These are phyloP conservation scores for Acidomyces sp. DNA, from an alignment of 495 filamentous ascomycete species.

Conservation along the genomic window DNA sequence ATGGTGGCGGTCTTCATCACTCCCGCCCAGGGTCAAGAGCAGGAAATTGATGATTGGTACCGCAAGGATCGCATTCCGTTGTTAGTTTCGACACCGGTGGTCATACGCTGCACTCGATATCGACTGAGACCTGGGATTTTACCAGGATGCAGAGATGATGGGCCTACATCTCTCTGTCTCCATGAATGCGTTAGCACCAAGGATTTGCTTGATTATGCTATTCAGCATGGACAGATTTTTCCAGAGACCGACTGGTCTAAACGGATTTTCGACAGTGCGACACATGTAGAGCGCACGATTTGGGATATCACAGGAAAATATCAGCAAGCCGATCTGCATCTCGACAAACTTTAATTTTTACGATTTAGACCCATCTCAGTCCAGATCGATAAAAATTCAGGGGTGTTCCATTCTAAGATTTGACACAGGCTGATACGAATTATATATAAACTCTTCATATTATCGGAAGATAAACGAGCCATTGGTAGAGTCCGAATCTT, in stretches of 20 bases:
- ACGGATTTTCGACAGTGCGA: constrained; percentile 4
- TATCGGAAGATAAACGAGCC: no score
- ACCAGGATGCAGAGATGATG: constrained; percentile 1
- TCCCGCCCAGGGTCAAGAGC: constrained; percentile 4
- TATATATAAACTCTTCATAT: no score
- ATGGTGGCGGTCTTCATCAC: constrained; percentile 5
- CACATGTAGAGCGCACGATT: constrained; percentile 5
- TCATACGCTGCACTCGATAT: constrained; percentile 8
- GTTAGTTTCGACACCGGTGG: constrained; percentile 1
- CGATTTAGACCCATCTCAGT: no score
- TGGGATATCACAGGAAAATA: constrained; percentile 9
- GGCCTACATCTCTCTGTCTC: not conserved
- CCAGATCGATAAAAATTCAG: no score
- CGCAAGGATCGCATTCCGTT: constrained; percentile 4
- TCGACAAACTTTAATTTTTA: constrained; percentile 7
- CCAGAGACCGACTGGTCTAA: constrained; percentile 9
- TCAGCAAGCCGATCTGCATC: not conserved
- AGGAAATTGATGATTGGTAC: constrained; percentile 9
- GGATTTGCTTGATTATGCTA: constrained; percentile 9
- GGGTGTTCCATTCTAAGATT: no score
- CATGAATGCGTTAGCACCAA: constrained; percentile 5
- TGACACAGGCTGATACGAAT: no score
- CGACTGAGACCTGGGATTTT: not conserved
- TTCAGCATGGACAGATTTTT: constrained; percentile 6
- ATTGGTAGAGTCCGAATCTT: no score